These are phyloP conservation scores for Scheffersomyces titani DNA, from an alignment of 1,139 yeast genomes.

Conservation along the genomic window DNA sequence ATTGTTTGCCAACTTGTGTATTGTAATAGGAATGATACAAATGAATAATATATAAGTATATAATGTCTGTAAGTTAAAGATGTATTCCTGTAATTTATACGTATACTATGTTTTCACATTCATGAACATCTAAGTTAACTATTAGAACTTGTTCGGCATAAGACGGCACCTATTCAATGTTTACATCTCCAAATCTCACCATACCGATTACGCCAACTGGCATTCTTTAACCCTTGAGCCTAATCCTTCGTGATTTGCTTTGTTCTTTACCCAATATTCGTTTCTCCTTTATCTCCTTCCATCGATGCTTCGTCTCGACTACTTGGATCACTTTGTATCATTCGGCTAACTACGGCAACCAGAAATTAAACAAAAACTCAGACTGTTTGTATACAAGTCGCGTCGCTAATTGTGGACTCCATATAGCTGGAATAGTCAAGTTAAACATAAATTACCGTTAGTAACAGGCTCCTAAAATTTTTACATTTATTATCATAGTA, in stretches of 20 bases:
- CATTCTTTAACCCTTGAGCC: not conserved
- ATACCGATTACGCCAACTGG: not conserved
- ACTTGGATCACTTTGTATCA: not conserved
- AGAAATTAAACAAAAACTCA: not conserved
- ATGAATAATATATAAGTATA: not conserved
- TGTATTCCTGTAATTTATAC: not conserved
- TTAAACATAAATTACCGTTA: not conserved
- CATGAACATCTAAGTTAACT: not conserved
- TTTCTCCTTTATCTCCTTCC: not conserved
- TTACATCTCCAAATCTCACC: not conserved
- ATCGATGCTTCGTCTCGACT: not conserved
- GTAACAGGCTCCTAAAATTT: not conserved
- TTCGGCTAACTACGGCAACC: not conserved
- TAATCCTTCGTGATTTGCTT: not conserved
- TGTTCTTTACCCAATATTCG: too few relatives aligned
- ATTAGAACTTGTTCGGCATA: not conserved
- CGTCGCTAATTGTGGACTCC: not conserved
- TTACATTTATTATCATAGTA: not conserved
- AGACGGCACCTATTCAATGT: not conserved
- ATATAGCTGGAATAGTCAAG: not conserved
- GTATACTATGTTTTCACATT: not conserved
- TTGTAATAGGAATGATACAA: not conserved
- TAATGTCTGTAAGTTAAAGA: not conserved
- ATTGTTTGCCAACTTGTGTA: too few relatives aligned
- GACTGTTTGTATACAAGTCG: not conserved